Evolutionary conservation across 176 grass and related monocot species (phyloP), one percentile per base, ranked within the genome.

Genomic region (Olyra latifolia): DNA sequence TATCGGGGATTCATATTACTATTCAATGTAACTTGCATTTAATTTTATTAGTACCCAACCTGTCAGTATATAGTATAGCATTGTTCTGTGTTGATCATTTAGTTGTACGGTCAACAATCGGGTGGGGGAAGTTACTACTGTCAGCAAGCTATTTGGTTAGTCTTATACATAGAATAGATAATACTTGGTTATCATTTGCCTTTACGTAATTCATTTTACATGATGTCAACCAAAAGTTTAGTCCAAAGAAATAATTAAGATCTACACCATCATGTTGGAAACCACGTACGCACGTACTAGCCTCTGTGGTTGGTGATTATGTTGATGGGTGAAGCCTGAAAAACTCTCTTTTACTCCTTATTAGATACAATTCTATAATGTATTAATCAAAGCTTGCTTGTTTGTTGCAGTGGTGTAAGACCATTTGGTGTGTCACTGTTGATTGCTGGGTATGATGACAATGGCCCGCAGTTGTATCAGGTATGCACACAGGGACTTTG

Each of bases 391-490:
- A n/a, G n/a, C 14, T 87, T 65, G 32, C 5, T 35, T 35, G 32
- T 84, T 86, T 66, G 6, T 87, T 81, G 75, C 80, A 98, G 95
- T 82, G 95, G 95, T 88, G 95, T 98, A 73, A 93, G 92, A 78
- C 95, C 95, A 75, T 98, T 98, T 84, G 92, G 95, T 82, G 92
- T 98, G 67, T 98, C 92, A 6, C 61, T 98, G 60, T 60, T 95
- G 67, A 89, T 95, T 85, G 92, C 95, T 81, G 95, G 95, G 53
- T 98, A 91, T 76, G 95, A 98, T 70, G 95, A 98, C 75, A 95
- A 95, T 82, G 95, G 95, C 27, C 95, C 95, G 4, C 95, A 95
- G 74, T 54, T 98, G 63, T 98, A 95, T 75, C 95, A 98, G 90
- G 95, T 98, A 86, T 83, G 61, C 5, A 27, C 32, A 71, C 56